Evolutionary conservation across 345 rosid genomes (phyloP), one percentile per base, ranked within the genome.

Genomic region (Excoecaria agallocha): DNA sequence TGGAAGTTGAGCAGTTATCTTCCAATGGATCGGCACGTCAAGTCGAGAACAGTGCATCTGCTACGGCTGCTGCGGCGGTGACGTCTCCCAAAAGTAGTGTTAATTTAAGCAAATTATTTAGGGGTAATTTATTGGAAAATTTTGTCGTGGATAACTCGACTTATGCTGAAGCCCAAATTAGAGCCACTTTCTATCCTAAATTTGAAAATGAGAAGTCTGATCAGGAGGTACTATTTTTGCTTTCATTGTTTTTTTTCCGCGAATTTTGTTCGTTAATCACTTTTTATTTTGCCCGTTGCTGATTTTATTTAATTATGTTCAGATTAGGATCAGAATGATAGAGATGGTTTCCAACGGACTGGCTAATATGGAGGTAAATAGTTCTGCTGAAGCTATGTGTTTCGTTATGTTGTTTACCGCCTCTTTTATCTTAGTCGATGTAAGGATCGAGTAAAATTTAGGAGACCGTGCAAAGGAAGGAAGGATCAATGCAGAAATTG

Each of bases 141-240:
- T 94, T 92, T 74, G 71, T 74, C 3, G 93, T 92, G 78, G 94
- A 93, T 73, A 87, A 85, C 51, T 79, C 90, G 3, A 83, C 91
- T 24, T 89, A 88, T 71, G 77, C 93, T 35, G 79, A 60, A 59
- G 96, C 98, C 11, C 92, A 91, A 82, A 86, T 95, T 55, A 90
- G 98, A 85, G 99, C 99, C 70, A 88, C 97, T 68, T 95, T 95
- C 81, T 95, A 95, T 80, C 99, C 98, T 45, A 95, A 95, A 79
- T 95, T 95, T 61, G 99, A 95, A 80, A 95, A 95, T 61, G 99
- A 95, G 85, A 93, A 95, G 88, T 85, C 99, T 60, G 99, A 95
- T 82, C 98, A 95, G 77, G 98, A 95, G 98, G 99, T 93, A 79
- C 0, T 66, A 17, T 71, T 66, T 50, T 43, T 59, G 61, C 30